Conservation (phyloP, 177 flowering plant species). For the Vitis hybrid region DNA sequence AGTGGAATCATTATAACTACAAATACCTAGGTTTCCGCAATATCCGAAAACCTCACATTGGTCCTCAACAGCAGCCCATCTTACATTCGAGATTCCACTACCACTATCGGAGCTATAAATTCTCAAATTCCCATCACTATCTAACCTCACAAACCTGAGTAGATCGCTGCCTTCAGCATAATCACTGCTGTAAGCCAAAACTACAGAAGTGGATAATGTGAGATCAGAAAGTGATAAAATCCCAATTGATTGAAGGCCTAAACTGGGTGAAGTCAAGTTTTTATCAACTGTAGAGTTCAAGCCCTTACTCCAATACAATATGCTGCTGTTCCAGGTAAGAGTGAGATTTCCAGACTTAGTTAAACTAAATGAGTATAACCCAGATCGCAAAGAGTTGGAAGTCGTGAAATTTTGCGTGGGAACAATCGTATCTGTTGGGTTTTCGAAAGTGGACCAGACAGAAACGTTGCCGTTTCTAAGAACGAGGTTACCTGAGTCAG, state of each 20-base stretch:
- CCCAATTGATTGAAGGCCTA: slow-evolving; percentile 51
- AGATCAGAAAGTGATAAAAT: slow-evolving; percentile 47
- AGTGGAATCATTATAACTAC: slow-evolving; percentile 59
- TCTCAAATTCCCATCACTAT: slow-evolving; percentile 83
- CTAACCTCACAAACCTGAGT: slow-evolving; percentile 62
- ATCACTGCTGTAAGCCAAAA: slow-evolving; percentile 65
- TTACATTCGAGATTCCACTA: slow-evolving; percentile 22
- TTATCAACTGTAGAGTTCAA: slow-evolving; percentile 42
- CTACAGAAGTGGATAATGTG: slow-evolving; percentile 15
- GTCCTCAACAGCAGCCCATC: slow-evolving; percentile 84
- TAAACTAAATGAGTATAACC: slow-evolving; percentile 58
- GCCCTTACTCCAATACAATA: slow-evolving; percentile 51
- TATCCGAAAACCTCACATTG: slow-evolving; percentile 78
- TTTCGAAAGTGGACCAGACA: slow-evolving; percentile 70
- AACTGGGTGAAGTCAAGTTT: slow-evolving; percentile 39
- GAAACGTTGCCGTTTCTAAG: slow-evolving; percentile 34
- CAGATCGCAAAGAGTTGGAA: slow-evolving; percentile 41
- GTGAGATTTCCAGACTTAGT: slow-evolving; percentile 47
- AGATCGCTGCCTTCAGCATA: slow-evolving; percentile 56
- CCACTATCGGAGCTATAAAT: slow-evolving; percentile 53
- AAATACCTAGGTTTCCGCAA: slow-evolving; percentile 83
- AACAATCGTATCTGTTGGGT: slow-evolving; percentile 74
- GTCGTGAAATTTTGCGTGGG: slow-evolving; percentile 55
- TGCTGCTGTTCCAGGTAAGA: slow-evolving; percentile 51
- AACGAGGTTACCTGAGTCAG: slow-evolving; percentile 60